Evolutionary conservation across 2,329 filamentous ascomycete genomes (phyloP).

Genomic region (Verticillium isaacii): DNA sequence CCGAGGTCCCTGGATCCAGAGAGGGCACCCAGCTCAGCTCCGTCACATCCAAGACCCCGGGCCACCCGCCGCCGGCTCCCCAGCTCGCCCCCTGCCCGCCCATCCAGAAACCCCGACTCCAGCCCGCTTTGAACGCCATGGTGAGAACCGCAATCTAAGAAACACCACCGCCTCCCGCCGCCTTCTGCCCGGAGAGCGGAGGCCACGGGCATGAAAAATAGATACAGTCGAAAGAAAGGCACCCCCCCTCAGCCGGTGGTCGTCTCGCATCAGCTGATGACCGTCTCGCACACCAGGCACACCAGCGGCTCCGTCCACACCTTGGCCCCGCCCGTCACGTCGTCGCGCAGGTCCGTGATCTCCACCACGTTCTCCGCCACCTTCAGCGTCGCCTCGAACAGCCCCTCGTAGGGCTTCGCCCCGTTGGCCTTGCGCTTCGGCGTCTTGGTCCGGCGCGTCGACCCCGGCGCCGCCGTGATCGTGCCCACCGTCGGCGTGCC

Average conservation of each 20-base stretch:
- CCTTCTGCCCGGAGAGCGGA: no score
- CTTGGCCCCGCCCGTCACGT: slow-evolving; percentile 43
- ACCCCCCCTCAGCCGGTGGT: not conserved
- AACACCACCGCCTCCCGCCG: not conserved
- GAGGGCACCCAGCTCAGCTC: not conserved
- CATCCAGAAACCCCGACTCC: not conserved
- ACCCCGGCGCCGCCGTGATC: slow-evolving; percentile 10
- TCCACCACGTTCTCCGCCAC: slow-evolving; percentile 35
- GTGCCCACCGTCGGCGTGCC: slow-evolving; percentile 6
- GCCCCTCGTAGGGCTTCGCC: slow-evolving; percentile 45
- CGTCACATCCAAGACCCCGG: not conserved
- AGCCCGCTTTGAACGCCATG: not conserved
- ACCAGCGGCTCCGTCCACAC: slow-evolving; percentile 46
- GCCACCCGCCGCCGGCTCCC: not conserved
- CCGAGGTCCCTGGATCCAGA: not conserved
- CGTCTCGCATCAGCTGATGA: slow-evolving; percentile 21
- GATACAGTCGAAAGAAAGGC: not conserved
- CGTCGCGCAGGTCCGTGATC: slow-evolving; percentile 45
- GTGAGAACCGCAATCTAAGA: not conserved
- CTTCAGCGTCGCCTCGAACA: slow-evolving; percentile 46
- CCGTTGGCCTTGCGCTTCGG: slow-evolving; percentile 31
- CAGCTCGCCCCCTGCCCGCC: not conserved
- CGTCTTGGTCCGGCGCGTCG: slow-evolving; percentile 27
- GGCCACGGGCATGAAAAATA: not conserved
- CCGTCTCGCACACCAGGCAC: slow-evolving; percentile 46